Evolutionary conservation across 768 basidiomycete genomes (phyloP), one percentile per base, ranked within the genome.

Genomic region (Neoboletus brunneissimus): DNA sequence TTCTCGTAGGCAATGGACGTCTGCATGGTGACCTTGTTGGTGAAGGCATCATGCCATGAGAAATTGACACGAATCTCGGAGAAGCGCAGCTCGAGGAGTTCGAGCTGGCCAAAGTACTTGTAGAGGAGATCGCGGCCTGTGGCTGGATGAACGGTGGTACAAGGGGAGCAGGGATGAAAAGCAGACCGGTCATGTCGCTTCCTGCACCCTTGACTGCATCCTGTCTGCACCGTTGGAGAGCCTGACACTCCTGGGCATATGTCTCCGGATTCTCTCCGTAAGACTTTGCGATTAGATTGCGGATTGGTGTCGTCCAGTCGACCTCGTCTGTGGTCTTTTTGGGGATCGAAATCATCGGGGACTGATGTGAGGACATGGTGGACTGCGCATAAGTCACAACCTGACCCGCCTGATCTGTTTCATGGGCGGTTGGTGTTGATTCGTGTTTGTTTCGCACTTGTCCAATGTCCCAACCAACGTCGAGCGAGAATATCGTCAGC

Each of bases 71-170:
- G 84, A 60, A 98, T 93, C 71, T 98, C 96, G 10, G 96, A 85
- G 76, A 99, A 99, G 37, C 97, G 86, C 51, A 99, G 82, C 70
- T 99, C 97, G 40, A 99, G 85, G 5, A 98, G 84, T 67, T 99
- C 97, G 43, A 99, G 86, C 72, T 99, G 97, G 35, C 97, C 96
- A 76, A 98, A 99, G 77, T 99, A 99, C 75, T 97, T 98, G 87
- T 96, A 98, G 43, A 99, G 79, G 22, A 98, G 80, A 76, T 98
- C 96, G 48, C 95, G 82, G 13, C 89, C 95, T 88, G 67, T 47
- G 31, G 9, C 20, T 35, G 45, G 15, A 27, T 60, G 35, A 59
- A 51, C 42, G 41, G 48, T 25, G n/a, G 3, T 5, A 20, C 11
- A 18, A 20, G 31, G 40, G 12, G 22, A 15, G 8, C 0, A n/a